Conservation (phyloP, 2,329 filamentous ascomycete genomes). For the Exophiala sp. region DNA sequence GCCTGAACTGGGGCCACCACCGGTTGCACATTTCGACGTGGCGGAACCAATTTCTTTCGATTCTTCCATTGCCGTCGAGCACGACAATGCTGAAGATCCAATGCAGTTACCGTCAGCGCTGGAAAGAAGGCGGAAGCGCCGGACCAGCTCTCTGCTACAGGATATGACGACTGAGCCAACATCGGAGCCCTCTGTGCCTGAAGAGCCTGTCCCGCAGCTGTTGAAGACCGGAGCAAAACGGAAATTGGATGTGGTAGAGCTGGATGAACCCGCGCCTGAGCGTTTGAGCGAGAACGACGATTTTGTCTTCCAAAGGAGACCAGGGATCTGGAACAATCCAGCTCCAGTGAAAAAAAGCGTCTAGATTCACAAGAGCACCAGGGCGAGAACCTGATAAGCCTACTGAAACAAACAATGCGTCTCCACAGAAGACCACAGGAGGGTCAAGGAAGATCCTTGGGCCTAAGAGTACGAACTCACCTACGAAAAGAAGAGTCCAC, state of each 20-base stretch:
- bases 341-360: conserved; percentile 18
- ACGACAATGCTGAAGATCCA: conserved; percentile 30
- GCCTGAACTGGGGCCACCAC: conserved; percentile 41
- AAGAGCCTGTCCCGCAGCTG: conserved; percentile 6
- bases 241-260: conserved; percentile 26
- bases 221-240: conserved; percentile 27
- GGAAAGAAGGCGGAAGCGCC: conserved; percentile 49
- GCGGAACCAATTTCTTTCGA: conserved; percentile 46
- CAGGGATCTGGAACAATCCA: conserved; percentile 9
- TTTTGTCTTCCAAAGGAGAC: conserved; percentile 26
- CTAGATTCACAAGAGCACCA: conserved; percentile 24
- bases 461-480: conserved; percentile 29
- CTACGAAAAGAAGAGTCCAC: conserved; percentile 23
- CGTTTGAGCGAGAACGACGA: conserved; percentile 18
- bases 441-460: conserved; percentile 24
- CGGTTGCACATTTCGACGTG: conserved; percentile 48
- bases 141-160: conserved; percentile 45
- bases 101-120: conserved; percentile 41
- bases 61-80: conserved; percentile 26
- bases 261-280: conserved; percentile 16
- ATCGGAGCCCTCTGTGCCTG: not conserved
- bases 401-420: conserved; percentile 1
- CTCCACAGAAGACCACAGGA: conserved; percentile 14
- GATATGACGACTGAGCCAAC: conserved; percentile 36
- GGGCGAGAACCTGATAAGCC: conserved; percentile 17